Base-by-base conservation (phyloP, 2,329 filamentous ascomycete genomes). In the Colletotrichum theobromicola region DNA sequence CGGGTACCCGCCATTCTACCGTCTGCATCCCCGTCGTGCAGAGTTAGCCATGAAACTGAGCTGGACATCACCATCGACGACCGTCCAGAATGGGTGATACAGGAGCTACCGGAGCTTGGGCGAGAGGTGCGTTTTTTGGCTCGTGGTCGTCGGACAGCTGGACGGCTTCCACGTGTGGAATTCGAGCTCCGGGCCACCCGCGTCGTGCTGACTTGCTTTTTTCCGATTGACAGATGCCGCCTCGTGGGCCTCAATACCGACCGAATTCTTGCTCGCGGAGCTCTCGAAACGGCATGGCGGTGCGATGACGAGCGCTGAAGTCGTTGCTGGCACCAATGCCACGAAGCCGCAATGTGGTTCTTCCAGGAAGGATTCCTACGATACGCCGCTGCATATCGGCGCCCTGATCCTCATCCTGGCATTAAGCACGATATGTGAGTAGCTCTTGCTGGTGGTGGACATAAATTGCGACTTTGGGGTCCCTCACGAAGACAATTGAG, bases 361-460 rank as follows among this genome's bases (percentile, higher is more conserved):
- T 6, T 86, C 86, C 63, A 84, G 88, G 67, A 83, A 83, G 72
- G 90, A 89, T 28, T 83, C 84, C 77, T 95, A 95, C 83, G 92
- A 94, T 77, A 93, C 91, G 1, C 85, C 89, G 3, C 85, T 92
- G 55, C 93, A 95, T 81, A 89, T 94, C 65, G 90, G 92, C 79
- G 93, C 93, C 57, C 83, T 95, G 71, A 86, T 94, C 72, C 84
- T 94, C 50, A 94, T 94, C 70, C 85, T 94, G 67, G 80, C 84
- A 0, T 81, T 94, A 70, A 93, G 91, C 83, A 91, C 89, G 2
- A 78, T 90, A 30, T 86, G 90, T 92, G 85, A 67, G 86, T 71
- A 34, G 16, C 28, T 16, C 13, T 67, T 13, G 1, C 4, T 16
- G 15, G 30, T n/a, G 30, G 18, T 10, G 8, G 8, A 12, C 21